Conservation (phyloP, 768 basidiomycete species). For the Pleurotus sapidus region DNA sequence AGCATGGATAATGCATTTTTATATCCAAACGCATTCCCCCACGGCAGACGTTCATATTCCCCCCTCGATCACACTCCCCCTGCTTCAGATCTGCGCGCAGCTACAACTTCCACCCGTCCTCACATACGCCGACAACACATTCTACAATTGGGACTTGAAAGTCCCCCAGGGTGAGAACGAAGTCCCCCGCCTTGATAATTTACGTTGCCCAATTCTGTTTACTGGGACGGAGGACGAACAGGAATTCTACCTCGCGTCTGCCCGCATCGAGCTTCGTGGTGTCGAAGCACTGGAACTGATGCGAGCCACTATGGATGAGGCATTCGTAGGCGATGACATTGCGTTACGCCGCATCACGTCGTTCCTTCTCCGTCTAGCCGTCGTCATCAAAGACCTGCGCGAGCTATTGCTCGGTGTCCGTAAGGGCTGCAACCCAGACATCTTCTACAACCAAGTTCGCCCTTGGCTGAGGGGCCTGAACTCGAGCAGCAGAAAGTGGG, state of each 20-base stretch:
- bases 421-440: slow-evolving; percentile 69
- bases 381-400: slow-evolving; percentile 67
- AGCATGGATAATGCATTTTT: slow-evolving; percentile 76
- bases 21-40: slow-evolving; percentile 65
- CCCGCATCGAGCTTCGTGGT: slow-evolving; percentile 87
- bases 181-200: slow-evolving; percentile 52
- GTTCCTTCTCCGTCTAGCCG: slow-evolving; percentile 65
- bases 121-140: slow-evolving; percentile 90
- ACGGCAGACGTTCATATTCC: slow-evolving; percentile 63
- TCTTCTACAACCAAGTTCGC: slow-evolving; percentile 72
- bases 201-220: slow-evolving; percentile 70
- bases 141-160: slow-evolving; percentile 78
- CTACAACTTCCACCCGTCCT: slow-evolving; percentile 86
- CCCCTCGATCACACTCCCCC: slow-evolving; percentile 68
- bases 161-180: slow-evolving; percentile 25
- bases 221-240: slow-evolving; percentile 81
- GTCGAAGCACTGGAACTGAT: slow-evolving; percentile 84
- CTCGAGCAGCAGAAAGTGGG: slow-evolving; percentile 45
- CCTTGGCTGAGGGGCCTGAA: slow-evolving; percentile 86
- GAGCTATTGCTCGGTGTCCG: slow-evolving; percentile 65
- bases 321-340: slow-evolving; percentile 73
- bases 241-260: slow-evolving; percentile 89
- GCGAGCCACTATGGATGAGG: slow-evolving; percentile 87
- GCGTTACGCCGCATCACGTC: slow-evolving; percentile 61
- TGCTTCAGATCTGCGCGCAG: slow-evolving; percentile 64